phyloP scores from a whole-genome alignment of 108 stramenopile genomes.

The Mediolabrus comicus region DNA sequence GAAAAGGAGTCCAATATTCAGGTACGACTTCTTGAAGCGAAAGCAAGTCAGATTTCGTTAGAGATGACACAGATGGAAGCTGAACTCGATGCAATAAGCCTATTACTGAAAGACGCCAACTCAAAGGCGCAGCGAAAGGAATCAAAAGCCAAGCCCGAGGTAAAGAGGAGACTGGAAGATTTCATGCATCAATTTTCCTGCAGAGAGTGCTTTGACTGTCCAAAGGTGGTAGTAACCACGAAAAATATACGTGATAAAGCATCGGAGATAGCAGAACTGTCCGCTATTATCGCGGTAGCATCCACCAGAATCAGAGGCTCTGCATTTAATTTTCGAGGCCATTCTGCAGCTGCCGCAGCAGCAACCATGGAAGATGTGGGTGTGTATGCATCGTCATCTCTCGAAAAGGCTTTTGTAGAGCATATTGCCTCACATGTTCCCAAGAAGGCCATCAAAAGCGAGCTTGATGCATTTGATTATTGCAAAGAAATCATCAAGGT shows the following conservation, averaged over 20 bases:
- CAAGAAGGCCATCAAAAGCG: not conserved
- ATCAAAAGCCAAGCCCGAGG: not conserved
- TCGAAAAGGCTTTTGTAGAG: not conserved
- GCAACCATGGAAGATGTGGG: not conserved
- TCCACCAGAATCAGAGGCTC: too few species aligned
- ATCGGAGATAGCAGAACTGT: not conserved
- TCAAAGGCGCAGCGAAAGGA: not conserved
- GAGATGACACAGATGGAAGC: too few species aligned
- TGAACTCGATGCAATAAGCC: too few species aligned
- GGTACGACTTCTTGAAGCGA: too few species aligned
- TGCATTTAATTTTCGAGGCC: too few species aligned
- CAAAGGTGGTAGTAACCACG: not conserved
- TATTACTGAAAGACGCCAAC: too few species aligned
- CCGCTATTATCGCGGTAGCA: too few species aligned
- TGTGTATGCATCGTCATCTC: not conserved
- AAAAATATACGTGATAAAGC: too few species aligned
- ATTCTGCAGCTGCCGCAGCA: not conserved
- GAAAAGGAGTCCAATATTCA: too few species aligned
- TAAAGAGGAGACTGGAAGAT: too few species aligned
- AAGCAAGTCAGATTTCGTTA: too few species aligned
- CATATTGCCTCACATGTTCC: not conserved
- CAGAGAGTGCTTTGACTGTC: not conserved
- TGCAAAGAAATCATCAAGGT: not conserved
- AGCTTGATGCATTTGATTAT: not conserved
- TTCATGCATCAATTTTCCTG: not conserved